Conservation (phyloP, 2,329 filamentous ascomycete genomes). For the Rutstroemia sp. region DNA sequence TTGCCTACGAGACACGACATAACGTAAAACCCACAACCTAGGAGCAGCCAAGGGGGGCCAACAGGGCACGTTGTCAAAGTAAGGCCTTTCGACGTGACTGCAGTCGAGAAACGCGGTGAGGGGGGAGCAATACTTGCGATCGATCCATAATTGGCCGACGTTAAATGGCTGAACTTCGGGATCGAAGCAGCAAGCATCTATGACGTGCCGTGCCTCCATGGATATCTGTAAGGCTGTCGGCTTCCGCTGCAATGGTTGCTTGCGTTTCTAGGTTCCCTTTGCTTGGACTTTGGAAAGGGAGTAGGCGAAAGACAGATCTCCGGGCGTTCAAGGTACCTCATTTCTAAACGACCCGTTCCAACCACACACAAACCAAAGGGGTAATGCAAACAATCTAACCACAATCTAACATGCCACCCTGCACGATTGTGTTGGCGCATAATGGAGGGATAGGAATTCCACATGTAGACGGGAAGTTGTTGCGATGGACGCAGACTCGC, state of each 20-base stretch:
- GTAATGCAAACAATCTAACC: not conserved
- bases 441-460: not conserved
- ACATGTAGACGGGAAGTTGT: not conserved
- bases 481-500: not conserved
- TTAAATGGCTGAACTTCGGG: not conserved
- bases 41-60: not conserved
- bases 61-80: not conserved
- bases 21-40: not conserved
- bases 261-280: conserved; percentile 5
- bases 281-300: conserved; percentile 8
- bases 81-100: conserved; percentile 3
- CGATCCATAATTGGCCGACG: not conserved
- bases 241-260: conserved; percentile 12
- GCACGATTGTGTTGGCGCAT: not conserved
- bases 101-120: conserved; percentile 8
- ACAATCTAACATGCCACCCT: not conserved
- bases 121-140: not conserved
- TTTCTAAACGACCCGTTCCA: not conserved
- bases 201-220: conserved; percentile 6
- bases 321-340: not conserved
- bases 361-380: not conserved
- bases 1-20: conserved; percentile 7
- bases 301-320: not conserved
- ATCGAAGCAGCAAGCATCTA: not conserved
- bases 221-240: conserved; percentile 14